A percentile compares a stretch with the other conserved stretches of the same genome.
Evolutionary conservation across 2,329 filamentous ascomycete genomes (phyloP).

Genomic region (Monosporascus sp.): DNA sequence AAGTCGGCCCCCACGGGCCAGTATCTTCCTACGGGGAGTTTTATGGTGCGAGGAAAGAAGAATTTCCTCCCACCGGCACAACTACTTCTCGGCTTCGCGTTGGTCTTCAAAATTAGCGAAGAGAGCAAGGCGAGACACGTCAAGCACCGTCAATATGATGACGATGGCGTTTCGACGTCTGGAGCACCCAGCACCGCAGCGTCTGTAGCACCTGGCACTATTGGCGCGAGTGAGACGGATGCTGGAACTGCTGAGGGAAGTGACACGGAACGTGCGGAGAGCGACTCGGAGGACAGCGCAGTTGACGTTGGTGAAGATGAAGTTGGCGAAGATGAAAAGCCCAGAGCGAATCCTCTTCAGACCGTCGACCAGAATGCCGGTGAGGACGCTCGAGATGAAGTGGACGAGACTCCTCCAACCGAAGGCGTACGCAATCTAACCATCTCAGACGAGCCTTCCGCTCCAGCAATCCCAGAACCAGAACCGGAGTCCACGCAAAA

Average conservation of each 20-base stretch:
- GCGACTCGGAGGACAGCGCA: constrained; percentile 27
- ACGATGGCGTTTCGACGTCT: neutral
- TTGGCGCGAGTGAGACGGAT: neutral
- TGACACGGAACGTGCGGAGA: constrained; percentile 19
- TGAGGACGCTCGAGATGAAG: constrained; percentile 15
- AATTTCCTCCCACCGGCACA: constrained; percentile 87
- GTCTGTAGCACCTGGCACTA: constrained; percentile 3
- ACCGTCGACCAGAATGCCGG: constrained; percentile 18
- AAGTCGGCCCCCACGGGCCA: constrained; percentile 79
- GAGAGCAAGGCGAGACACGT: constrained; percentile 77
- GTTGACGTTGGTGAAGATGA: constrained; percentile 24
- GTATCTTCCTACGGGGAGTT: constrained; percentile 71
- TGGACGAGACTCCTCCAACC: constrained; percentile 13
- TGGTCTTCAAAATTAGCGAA: constrained; percentile 84
- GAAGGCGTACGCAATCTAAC: constrained; percentile 17
- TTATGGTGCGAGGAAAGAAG: constrained; percentile 80
- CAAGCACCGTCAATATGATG: constrained; percentile 56
- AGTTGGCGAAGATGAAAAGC: constrained; percentile 20
- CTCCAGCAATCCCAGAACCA: constrained; percentile 5
- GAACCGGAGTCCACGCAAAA: constrained; percentile 20
- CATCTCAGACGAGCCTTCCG: constrained; percentile 7
- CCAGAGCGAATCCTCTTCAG: constrained; percentile 32
- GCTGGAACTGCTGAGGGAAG: constrained; percentile 14
- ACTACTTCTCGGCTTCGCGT: constrained; percentile 78
- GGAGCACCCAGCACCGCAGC: constrained; percentile 3